These are phyloP conservation scores for Populus deltoides DNA, from an alignment of 345 rosid genomes.

Conservation along the genomic window DNA sequence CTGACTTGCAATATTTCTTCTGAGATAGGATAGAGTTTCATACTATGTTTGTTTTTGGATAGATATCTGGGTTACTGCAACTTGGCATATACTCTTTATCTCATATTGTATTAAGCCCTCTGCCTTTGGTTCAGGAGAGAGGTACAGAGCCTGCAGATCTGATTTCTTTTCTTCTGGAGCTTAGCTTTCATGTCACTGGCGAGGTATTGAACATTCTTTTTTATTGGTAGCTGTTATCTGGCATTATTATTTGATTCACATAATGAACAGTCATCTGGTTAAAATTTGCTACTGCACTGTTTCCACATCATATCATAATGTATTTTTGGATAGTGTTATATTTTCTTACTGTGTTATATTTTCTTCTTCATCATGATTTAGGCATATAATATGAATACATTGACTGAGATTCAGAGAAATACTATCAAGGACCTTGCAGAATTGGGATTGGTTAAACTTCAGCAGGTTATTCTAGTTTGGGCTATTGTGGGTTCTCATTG, in stretches of 20 bases:
- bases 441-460: conserved; percentile 94
- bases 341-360: neutral
- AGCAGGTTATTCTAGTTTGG: conserved; percentile 56
- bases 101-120: conserved; percentile 1
- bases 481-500: neutral
- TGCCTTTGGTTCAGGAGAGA: conserved; percentile 60
- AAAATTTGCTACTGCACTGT: neutral
- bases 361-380: conserved; percentile 23
- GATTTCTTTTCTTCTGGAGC: conserved; percentile 92
- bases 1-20: no score
- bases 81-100: neutral
- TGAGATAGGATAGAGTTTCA: no score
- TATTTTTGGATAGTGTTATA: no score
- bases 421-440: conserved; percentile 87
- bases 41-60: no score
- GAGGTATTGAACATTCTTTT: conserved; percentile 48
- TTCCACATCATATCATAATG: no score
- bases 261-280: neutral
- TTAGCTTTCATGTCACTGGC: conserved; percentile 89
- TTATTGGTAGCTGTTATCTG: neutral
- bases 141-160: conserved; percentile 80
- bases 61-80: no score
- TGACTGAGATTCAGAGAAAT: conserved; percentile 64
- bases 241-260: neutral
- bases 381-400: conserved; percentile 86